Percentiles rank a stretch among this genome's conserved stretches.
Conservation (phyloP, 768 basidiomycete species). For the Mycena haematopus region DNA sequence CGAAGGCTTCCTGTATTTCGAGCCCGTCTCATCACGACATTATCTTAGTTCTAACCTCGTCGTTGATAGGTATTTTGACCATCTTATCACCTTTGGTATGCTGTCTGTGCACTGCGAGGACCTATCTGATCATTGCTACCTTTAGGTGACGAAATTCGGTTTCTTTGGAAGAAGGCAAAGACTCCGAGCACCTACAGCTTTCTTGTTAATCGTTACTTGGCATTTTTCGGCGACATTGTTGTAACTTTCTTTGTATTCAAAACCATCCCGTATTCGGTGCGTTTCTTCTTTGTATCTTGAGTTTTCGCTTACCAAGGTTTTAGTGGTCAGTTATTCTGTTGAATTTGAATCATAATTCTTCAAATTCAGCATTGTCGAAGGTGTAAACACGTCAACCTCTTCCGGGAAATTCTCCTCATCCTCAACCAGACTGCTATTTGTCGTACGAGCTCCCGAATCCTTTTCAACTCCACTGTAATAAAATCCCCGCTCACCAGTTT, state of each 20-base stretch:
- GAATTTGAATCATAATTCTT: neutral
- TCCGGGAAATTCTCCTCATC: slow-evolving; percentile 23
- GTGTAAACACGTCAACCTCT: slow-evolving; percentile 18
- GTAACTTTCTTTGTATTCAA: slow-evolving; percentile 12
- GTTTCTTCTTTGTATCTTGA: neutral
- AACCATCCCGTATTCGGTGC: slow-evolving; percentile 10
- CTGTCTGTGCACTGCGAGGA: neutral
- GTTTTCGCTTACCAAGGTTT: neutral
- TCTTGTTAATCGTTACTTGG: slow-evolving; percentile 22
- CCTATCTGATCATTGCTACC: neutral
- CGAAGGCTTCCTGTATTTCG: slow-evolving; percentile 40
- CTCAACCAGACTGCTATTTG: slow-evolving; percentile 13
- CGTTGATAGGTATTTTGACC: slow-evolving; percentile 40
- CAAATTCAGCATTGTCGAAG: neutral
- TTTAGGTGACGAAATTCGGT: slow-evolving; percentile 22
- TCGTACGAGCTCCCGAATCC: neutral
- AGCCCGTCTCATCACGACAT: neutral
- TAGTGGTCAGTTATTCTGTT: slow-evolving; percentile 9
- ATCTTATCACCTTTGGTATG: slow-evolving; percentile 44
- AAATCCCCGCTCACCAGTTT: neutral
- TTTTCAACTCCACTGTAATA: neutral
- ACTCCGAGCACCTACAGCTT: slow-evolving; percentile 21
- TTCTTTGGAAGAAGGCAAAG: slow-evolving; percentile 13
- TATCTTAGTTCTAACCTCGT: neutral
- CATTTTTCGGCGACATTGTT: slow-evolving; percentile 21